Conservation (phyloP, 208 protist genomes). For the Trypanosoma mega region DNA sequence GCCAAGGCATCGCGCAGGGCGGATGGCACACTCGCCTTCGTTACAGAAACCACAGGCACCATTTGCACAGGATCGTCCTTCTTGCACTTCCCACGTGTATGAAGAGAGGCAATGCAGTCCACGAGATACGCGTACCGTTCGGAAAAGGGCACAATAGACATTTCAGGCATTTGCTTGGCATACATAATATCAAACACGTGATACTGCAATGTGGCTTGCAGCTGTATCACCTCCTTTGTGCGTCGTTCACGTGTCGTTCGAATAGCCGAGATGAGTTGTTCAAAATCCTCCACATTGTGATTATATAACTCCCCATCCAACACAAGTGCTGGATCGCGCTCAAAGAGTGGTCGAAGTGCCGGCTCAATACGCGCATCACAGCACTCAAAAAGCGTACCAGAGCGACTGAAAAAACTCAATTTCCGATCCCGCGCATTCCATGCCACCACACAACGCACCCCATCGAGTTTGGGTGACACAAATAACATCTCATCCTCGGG, state of each 20-base stretch:
- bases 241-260: constrained; percentile 58
- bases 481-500: constrained; percentile 40
- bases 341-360: constrained; percentile 56
- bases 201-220: constrained; percentile 76
- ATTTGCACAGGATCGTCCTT: constrained; percentile 36
- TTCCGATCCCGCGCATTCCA: constrained; percentile 49
- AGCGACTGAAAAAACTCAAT: constrained; percentile 81
- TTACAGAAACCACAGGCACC: constrained; percentile 48
- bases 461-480: constrained; percentile 89
- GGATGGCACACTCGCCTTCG: constrained; percentile 32
- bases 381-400: constrained; percentile 86
- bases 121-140: constrained; percentile 46
- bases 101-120: constrained; percentile 25
- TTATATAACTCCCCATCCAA: constrained; percentile 90
- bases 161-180: constrained; percentile 32
- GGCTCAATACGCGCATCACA: constrained; percentile 75
- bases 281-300: constrained; percentile 59
- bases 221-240: constrained; percentile 50
- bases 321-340: constrained; percentile 70
- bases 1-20: constrained; percentile 42
- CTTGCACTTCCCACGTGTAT: constrained; percentile 14
- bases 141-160: constrained; percentile 37
- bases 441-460: constrained; percentile 84
- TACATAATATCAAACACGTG: constrained; percentile 89
- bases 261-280: constrained; percentile 74